Base-by-base conservation (phyloP, 2,329 filamentous ascomycete genomes). In the Aspergillus proliferans region DNA sequence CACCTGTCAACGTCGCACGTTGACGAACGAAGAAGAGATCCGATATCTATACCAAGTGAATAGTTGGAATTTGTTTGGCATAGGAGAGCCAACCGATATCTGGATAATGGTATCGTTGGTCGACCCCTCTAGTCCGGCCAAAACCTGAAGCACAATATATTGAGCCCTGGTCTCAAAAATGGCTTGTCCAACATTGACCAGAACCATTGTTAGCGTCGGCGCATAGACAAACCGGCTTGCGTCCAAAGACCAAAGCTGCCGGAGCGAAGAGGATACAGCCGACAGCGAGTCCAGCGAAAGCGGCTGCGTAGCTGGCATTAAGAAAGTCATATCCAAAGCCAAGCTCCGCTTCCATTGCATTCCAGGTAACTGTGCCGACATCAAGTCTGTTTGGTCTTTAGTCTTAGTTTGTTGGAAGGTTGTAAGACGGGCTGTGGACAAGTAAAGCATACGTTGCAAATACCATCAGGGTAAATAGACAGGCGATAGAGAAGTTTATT, bases 211-310 rank as follows among this genome's bases (percentile, higher is more conserved):
- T 1, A 38, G n/a, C 1, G 49, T 43, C 7, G 46, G 46, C 46
- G 15, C 22, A 41, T 3, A 50, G 19, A 12, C 15, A 56, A 3
- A 54, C 43, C 0, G 46, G 38, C 3, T 52, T 52, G 2, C 52
- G 45, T 3, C 54, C 54, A 7, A 51, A 45, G n/a, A 51, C 41
- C 24, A 48, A 46, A 3, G 52, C 52, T 7, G 46, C 40, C 3
- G 54, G 54, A n/a, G 52, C 50, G 34, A 56, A 47, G 30, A 56
- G 43, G 14, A 54, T 36, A 14, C 47, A 54, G 10, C 54, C 50
- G 6, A 52, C 15, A 0, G 47, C 47, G 0, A 56, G 34, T 6
- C 52, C 54, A 1, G 43, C 52, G 5, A 54, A 34, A 3, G 43
- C 48, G 6, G 46, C 48, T 1, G 52, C 52, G 28, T 49, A 49